Base-by-base conservation (phyloP, 495 filamentous ascomycete genomes). In the Penicillium fimorum region DNA sequence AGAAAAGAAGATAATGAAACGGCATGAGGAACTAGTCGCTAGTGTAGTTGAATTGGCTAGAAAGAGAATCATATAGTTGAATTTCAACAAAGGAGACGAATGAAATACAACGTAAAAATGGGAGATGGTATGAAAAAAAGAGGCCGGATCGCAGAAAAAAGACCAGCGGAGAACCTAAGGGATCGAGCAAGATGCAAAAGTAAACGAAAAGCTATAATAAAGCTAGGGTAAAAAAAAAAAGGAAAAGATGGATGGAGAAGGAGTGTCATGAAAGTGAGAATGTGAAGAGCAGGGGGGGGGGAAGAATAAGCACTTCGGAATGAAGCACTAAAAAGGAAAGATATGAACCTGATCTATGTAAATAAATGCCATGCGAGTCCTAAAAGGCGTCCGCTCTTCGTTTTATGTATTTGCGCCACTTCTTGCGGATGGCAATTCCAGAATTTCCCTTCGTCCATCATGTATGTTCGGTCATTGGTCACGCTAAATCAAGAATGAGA, bases 391-490 rank as follows among this genome's bases (percentile, higher is more conserved):
- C 68, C 65, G 69, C 68, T 75, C 68, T 66, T 69, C 72, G 61
- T 74, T 75, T 75, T 74, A 74, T 74, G 60, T 72, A 72, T 66
- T 72, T 74, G 74, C 74, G 71, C 72, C 72, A 64, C 68, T 66
- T 62, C 68, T 67, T 72, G 66, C 63, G 71, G 67, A 69, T 61
- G 64, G 66, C 67, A 69, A 60, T 73, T 69, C 66, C 66, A 66
- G 60, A 74, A 66, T 67, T 67, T 65, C 69, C 22, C 68, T 54
- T 75, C 67, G 68, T 72, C 71, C 72, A 71, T 77, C 70, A 75
- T 75, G 67, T 74, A 72, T 74, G 68, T 75, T 76, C 69, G 72
- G 72, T 75, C 72, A 72, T 75, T 77, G 70, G 71, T 74, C 74
- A 77, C 72, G 74, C 74, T 77, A 75, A 77, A 74, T 73, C 70